Percentiles rank a stretch among this genome's conserved stretches.
phyloP scores from a whole-genome alignment of 768 basidiomycete species.

The Tephrocybe rancida region DNA sequence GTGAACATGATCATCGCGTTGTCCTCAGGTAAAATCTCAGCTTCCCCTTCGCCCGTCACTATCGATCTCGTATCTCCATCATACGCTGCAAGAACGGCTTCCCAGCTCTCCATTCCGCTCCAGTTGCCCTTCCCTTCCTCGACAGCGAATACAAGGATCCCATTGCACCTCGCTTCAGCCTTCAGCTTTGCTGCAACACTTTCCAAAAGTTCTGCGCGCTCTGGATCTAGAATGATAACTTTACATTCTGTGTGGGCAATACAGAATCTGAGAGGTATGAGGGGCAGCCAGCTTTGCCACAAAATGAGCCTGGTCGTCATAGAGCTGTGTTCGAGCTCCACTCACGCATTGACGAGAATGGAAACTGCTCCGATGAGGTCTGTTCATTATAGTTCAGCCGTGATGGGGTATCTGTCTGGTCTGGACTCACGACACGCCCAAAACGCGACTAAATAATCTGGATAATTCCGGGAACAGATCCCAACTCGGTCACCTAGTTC shows the following conservation, averaged over 20 bases:
- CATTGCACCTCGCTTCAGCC: conserved; percentile 30
- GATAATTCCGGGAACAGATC: no score
- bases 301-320: not conserved
- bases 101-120: conserved; percentile 42
- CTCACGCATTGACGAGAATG: conserved; percentile 49
- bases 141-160: conserved; percentile 35
- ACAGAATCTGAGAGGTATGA: conserved; percentile 36
- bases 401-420: conserved; percentile 52
- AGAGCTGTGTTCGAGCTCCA: not conserved
- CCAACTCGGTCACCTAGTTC: conserved; percentile 45
- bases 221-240: conserved; percentile 47
- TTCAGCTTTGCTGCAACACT: conserved; percentile 27
- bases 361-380: conserved; percentile 51
- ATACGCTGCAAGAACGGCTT: conserved; percentile 34
- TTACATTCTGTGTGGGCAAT: conserved; percentile 44
- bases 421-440: no score
- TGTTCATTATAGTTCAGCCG: conserved; percentile 14
- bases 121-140: no score
- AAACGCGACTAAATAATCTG: no score
- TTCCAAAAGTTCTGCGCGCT: conserved; percentile 44
- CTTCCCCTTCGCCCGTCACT: conserved; percentile 28
- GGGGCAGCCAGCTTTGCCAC: conserved; percentile 39
- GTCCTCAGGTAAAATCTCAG: conserved; percentile 45
- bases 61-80: conserved; percentile 29
- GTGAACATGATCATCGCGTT: conserved; percentile 55